Base-by-base conservation (phyloP, 208 protist species). In the Borovskyia barvae region DNA sequence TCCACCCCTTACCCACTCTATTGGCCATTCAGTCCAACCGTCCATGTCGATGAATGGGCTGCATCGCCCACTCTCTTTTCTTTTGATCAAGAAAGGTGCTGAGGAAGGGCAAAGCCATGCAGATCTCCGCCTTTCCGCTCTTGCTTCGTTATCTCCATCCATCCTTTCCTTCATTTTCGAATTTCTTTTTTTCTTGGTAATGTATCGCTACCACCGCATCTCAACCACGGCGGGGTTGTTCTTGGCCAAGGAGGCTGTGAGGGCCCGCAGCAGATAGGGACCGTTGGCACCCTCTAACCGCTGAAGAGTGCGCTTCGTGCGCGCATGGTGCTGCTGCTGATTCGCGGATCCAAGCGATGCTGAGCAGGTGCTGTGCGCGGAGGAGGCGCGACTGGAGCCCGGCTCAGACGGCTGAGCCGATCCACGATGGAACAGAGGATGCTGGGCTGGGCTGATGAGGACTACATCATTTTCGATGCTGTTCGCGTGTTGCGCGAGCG, bases 301-400 rank as follows among this genome's bases (percentile, higher is more conserved):
- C 20, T 41, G 28, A 14, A 70, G 54, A 12, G 43, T 35, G 19
- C 22, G 39, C 47, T 41, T 55, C 37, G 51, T 54, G 4, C 29
- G 35, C 15, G 47, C n/a, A 25, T n/a, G 43, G 3, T 35, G 15
- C 35, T 28, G 15, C 35, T 28, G 22, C 41, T 62, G 63, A 12
- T 45, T 37, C 17, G 30, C 37, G 30, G 37, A 32, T 32, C 42
- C 40, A 8, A 40, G 19, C 24, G 63, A 61, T 5, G 47, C 12
- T 3, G 62, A 69, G 7, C 46, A 53, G n/a, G 40, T 30, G 37
- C 62, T 69, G 62, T 56, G 62, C 37, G 28, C 46, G 2, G 63
- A 70, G 22, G 54, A 70, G 17, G 36, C 54, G 14, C 63, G 53
- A 28, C 63, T 70, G n/a, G 63, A 70, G 28, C 20, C 48, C n/a